A percentile compares a stretch with the other conserved stretches of the same genome.
phyloP scores from a whole-genome alignment of 306 rosid genomes.

The Lagenaria siceraria region DNA sequence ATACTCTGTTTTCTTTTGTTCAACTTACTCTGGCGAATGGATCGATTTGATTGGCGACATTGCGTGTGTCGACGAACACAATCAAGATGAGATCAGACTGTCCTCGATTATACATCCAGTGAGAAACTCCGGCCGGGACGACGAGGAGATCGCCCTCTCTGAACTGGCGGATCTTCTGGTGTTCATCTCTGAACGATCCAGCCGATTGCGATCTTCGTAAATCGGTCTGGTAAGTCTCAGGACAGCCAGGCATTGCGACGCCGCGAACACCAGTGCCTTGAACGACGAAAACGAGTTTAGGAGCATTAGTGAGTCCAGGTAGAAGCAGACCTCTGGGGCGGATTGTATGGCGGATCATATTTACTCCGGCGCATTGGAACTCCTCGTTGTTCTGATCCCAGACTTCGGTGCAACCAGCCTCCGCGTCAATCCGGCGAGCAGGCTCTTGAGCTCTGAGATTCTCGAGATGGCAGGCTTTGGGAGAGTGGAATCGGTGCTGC shows the following conservation, averaged over 20 bases:
- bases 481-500: constrained; percentile 5
- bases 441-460: constrained; percentile 14
- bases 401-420: constrained; percentile 17
- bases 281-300: constrained; percentile 11
- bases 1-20: background rate
- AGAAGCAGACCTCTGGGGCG: constrained; percentile 11
- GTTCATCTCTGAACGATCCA: constrained; percentile 9
- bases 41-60: constrained; percentile 22
- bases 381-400: constrained; percentile 15
- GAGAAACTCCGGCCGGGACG: constrained; percentile 18
- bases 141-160: constrained; percentile 15
- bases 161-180: constrained; percentile 17
- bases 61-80: constrained; percentile 8
- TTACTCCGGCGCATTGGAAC: constrained; percentile 18
- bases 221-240: constrained; percentile 13
- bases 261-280: constrained; percentile 19
- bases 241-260: constrained; percentile 16
- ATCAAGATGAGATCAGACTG: constrained; percentile 12
- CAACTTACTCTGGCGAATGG: constrained; percentile 13
- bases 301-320: constrained; percentile 17
- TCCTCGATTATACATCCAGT: constrained; percentile 20
- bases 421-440: background rate
- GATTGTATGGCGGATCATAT: constrained; percentile 13
- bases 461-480: constrained; percentile 10
- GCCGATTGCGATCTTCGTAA: background rate